phyloP scores from a whole-genome alignment of 2,329 filamentous ascomycete species.

The Colletotrichum sp. region DNA sequence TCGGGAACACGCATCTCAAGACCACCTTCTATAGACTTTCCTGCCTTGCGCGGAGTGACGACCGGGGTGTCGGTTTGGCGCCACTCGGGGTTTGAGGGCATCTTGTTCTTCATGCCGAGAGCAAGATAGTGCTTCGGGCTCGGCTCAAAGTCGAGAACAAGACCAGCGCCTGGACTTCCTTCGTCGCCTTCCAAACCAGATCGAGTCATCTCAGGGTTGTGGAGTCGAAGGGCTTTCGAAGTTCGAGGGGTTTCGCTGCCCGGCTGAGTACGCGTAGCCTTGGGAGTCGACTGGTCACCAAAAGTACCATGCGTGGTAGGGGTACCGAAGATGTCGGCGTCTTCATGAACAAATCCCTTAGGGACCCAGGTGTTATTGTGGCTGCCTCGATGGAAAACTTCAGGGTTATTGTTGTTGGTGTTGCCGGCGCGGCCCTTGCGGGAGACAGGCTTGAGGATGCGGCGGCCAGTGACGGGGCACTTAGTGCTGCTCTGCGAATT shows the following conservation, averaged over 20 bases:
- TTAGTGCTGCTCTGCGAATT: not conserved
- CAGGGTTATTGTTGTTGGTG: not conserved
- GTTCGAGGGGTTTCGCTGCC: not conserved
- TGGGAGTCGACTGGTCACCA: not conserved
- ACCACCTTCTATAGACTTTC: not conserved
- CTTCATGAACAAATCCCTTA: not conserved
- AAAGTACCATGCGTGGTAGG: not conserved
- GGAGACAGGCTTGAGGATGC: constrained; percentile 5
- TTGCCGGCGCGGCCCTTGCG: not conserved
- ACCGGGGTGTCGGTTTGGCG: not conserved
- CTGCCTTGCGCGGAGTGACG: not conserved
- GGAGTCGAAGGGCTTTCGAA: not conserved
- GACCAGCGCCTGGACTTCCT: not conserved
- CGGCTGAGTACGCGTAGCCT: not conserved
- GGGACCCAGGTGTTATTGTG: not conserved
- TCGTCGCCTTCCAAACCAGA: not conserved
- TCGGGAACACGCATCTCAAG: not conserved
- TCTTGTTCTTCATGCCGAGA: not conserved
- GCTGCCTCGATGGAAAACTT: not conserved
- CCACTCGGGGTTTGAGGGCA: not conserved
- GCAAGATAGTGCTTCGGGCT: constrained; percentile 5
- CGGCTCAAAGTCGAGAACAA: not conserved
- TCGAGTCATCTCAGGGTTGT: not conserved
- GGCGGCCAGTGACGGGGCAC: not conserved
- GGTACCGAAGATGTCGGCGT: not conserved